phyloP scores from a whole-genome alignment of 768 basidiomycete genomes.

The Russula vinacea region DNA sequence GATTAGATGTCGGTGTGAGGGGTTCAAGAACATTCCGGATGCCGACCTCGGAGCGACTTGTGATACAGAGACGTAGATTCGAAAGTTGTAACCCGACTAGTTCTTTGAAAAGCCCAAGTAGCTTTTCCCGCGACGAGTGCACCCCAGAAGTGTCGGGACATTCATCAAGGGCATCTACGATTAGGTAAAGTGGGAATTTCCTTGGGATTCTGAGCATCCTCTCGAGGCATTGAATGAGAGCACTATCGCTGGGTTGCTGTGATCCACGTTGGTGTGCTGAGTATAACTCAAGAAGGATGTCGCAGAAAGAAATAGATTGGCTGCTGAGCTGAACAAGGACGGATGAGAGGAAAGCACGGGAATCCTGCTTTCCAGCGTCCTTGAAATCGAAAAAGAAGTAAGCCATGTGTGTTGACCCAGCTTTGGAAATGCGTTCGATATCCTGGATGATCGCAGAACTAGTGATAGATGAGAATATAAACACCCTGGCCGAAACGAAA shows the following conservation, averaged over 20 bases:
- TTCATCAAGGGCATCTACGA: conserved; percentile 1
- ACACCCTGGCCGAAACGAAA: too few species aligned
- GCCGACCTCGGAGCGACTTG: background rate
- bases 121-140: background rate
- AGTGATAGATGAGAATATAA: background rate
- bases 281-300: background rate
- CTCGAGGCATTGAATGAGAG: background rate
- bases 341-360: background rate
- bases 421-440: background rate
- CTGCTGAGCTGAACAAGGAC: background rate
- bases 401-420: background rate
- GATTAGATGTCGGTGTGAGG: background rate
- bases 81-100: background rate
- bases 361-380: background rate
- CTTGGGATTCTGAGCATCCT: background rate
- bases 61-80: background rate
- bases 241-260: background rate
- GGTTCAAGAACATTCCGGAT: conserved; percentile 1
- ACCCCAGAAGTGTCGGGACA: background rate
- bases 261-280: background rate
- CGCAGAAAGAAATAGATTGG: background rate
- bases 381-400: conserved; percentile 9
- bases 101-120: background rate
- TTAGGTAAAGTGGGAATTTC: background rate
- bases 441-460: conserved; percentile 1